Base-by-base conservation (phyloP, 2,329 filamentous ascomycete genomes). In the Penicillium corylophilum region DNA sequence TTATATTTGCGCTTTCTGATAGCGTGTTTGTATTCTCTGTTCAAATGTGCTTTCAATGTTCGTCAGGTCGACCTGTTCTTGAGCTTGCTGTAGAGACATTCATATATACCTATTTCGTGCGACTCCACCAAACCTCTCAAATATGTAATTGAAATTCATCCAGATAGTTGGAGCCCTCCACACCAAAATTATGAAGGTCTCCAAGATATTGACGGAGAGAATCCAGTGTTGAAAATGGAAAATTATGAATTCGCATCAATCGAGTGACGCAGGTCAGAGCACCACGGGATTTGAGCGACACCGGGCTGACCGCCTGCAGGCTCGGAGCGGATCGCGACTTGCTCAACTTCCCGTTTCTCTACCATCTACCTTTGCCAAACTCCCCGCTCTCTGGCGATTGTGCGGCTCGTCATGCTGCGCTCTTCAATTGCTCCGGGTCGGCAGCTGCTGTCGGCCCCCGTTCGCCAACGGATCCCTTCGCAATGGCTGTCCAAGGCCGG, bases 401-500 rank as follows among this genome's bases (percentile, higher is more conserved):
- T 70, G 71, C 72, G 72, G 77, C 76, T 69, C 74, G 76, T 66
- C 64, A 82, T 82, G 79, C 77, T 82, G 77, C 79, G 79, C 72
- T 76, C 75, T 64, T 79, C 78, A 65, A 72, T 81, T 71, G 66
- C 70, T 59, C 71, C 77, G 60, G 70, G 76, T 67, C 78, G 74
- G 60, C 70, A 70, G 61, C 59, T 74, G 59, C 66, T 74, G 66
- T 66, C 69, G 52, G 67, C 67, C 56, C 63, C 71, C 51, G 63
- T 66, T 67, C 71, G 67, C 56, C 67, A 69, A 57, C 65, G 66
- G 50, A 61, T 64, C 44, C 62, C 64, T 22, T 60, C 71, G 48
- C 76, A 77, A 77, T 78, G 74, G 75, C 69, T 72, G 48, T 64
- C 67, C 29, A 65, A 63, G 61, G 67, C 67, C 55, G 64, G 68